Percentiles rank a stretch among this genome's conserved stretches.
phyloP scores from a whole-genome alignment of 345 rosid species.

The Rhizophora apiculata region DNA sequence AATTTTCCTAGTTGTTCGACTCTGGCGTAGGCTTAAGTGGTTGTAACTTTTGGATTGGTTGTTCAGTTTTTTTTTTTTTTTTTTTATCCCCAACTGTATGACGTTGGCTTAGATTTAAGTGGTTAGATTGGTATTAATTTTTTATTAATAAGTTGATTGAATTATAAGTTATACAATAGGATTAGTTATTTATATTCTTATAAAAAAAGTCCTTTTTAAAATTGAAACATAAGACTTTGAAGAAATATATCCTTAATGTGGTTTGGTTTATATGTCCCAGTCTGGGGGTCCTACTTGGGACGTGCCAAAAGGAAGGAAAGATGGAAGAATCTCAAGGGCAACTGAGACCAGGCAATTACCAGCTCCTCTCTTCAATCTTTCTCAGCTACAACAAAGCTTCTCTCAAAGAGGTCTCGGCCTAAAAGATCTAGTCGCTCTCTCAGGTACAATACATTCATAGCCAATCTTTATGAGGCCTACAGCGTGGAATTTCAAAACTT shows the following conservation, averaged over 20 bases:
- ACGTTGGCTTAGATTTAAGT: background rate
- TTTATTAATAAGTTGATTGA: too few relatives aligned
- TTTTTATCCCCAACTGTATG: background rate
- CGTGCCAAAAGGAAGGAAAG: constrained; percentile 86
- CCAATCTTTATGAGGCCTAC: too few relatives aligned
- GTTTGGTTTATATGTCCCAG: constrained; percentile 24
- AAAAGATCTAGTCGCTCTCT: constrained; percentile 69
- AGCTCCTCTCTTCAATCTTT: constrained; percentile 66
- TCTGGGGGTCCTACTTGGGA: constrained; percentile 89
- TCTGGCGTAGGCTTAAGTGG: too few relatives aligned
- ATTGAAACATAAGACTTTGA: too few relatives aligned
- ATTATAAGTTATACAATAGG: too few relatives aligned
- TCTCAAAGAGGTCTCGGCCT: constrained; percentile 72
- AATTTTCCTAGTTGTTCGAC: too few relatives aligned
- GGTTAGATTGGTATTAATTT: background rate
- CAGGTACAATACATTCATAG: constrained; percentile 38
- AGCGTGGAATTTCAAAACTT: background rate
- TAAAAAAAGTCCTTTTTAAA: too few relatives aligned
- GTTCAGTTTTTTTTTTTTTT: too few relatives aligned
- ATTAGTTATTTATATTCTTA: too few relatives aligned
- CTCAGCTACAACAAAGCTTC: constrained; percentile 72
- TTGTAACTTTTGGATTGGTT: too few relatives aligned
- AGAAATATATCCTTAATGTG: too few relatives aligned
- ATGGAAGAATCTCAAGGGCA: constrained; percentile 81
- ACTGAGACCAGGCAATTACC: constrained; percentile 74